Evolutionary conservation across 768 basidiomycete genomes (phyloP), one percentile per base, ranked within the genome.

Genomic region (Crepidotus variabilis): DNA sequence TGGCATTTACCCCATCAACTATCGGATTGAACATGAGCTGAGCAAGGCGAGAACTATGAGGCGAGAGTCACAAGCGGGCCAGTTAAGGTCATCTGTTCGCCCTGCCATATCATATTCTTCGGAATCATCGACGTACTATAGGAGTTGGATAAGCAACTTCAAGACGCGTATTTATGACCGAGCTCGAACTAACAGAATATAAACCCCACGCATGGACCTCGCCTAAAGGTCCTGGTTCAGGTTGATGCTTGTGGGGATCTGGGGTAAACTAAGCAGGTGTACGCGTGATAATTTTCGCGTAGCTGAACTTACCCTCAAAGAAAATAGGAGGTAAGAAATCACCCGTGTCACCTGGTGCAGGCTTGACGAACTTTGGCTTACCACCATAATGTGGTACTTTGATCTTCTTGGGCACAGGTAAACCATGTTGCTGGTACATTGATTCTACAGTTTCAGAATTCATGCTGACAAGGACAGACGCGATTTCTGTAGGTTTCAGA

Each of bases 191-290:
- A 35, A 67, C 65, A 6, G 61, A 63, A 60, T 63, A 67, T 13
- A 71, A 36, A 2, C 68, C 69, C 69, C 70, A 71, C n/a, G 67
- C 59, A 51, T 69, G 68, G 24, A 68, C 61, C 55, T 70, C 60
- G 11, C 70, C 69, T 24, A 61, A 54, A 23, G 63, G 64, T 8
- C 68, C 68, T n/a, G 62, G 60, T 36, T 62, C 59, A 8, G 65
- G 62, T 21, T 43, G 51, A 52, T 57, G 62, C 2, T 50, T 61
- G 18, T 56, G 50, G 13, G 68, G 68, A 55, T 68, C 67, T 71
- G 43, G 11, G n/a, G 9, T 50, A 43, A 24, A 46, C 5, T 45
- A n/a, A 20, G 22, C 13, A 18, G 20, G 2, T 5, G n/a, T 18
- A 7, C 22, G 28, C 33, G 13, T 33, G n/a, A 47, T 24, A 34